Evolutionary conservation across 495 filamentous ascomycete genomes (phyloP).

Genomic region (Hyaloscypha finlandica): DNA sequence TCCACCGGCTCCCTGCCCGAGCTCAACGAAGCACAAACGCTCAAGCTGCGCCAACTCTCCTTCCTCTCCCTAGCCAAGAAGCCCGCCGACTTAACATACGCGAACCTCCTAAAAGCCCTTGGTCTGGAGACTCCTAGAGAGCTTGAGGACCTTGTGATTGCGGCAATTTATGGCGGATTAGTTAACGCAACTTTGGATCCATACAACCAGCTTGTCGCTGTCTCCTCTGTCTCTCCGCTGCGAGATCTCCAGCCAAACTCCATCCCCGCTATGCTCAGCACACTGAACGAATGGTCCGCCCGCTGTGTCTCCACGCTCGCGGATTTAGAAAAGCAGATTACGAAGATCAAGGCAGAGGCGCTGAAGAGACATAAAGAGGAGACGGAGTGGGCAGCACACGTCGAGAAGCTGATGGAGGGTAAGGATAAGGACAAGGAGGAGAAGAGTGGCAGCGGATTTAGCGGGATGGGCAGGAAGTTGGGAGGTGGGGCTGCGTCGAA

Average conservation of each 20-base stretch:
- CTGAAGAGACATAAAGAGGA: constrained; percentile 54
- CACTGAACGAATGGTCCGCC: constrained; percentile 71
- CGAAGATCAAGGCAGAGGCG: constrained; percentile 54
- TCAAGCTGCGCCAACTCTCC: constrained; percentile 89
- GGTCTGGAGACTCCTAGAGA: constrained; percentile 65
- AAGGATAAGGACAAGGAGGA: constrained; percentile 36
- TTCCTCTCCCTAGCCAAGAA: constrained; percentile 73
- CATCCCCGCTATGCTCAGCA: constrained; percentile 63
- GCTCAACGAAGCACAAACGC: constrained; percentile 69
- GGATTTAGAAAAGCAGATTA: constrained; percentile 74
- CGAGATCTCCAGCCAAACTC: constrained; percentile 78
- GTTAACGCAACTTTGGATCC: constrained; percentile 83
- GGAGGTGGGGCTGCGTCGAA: constrained; percentile 39
- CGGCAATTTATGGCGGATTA: constrained; percentile 83
- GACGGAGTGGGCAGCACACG: constrained; percentile 44
- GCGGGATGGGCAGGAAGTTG: constrained; percentile 37
- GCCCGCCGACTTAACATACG: constrained; percentile 67
- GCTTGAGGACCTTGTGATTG: constrained; percentile 89
- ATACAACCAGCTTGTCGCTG: constrained; percentile 64
- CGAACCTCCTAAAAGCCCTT: constrained; percentile 63
- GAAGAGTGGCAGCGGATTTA: constrained; percentile 22
- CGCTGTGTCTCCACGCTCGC: constrained; percentile 74
- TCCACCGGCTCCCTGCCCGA: constrained; percentile 61
- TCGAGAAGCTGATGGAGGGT: constrained; percentile 49
- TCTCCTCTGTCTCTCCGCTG: constrained; percentile 78